Evolutionary conservation across 2,329 filamentous ascomycete genomes (phyloP), one percentile per base, ranked within the genome.

Genomic region (Ascochyta clinopodiicola): DNA sequence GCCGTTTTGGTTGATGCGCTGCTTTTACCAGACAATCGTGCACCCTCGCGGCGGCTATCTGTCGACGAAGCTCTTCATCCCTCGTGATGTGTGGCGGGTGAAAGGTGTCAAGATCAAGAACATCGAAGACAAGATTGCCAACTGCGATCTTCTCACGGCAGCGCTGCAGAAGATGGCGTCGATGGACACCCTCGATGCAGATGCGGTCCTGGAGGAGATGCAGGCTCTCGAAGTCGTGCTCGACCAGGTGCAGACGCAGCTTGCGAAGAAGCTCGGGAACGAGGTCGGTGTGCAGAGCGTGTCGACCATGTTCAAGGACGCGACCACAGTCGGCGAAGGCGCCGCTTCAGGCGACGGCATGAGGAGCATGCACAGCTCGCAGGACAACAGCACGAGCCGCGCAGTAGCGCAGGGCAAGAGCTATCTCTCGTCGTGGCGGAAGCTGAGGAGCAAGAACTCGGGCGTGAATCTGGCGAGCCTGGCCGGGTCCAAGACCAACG

Each of bases 1-100:
- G 19, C 96, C 95, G 2, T 99, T 97, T 75, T 99, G 95, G 95
- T 82, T 99, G 39, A 96, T 99, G 91, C 88, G 95, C 50, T 93
- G 90, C 59, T 82, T 99, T 24, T 96, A 95, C 71, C 92, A 97
- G 73, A 96, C 93, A 0, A 86, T 99, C 39, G 89, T 88, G 17
- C 94, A 99, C 69, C 92, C 94, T 2, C 87, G 92, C 22, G 95
- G 95, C 34, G 95, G 93, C 15, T 99, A 97, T 71, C 72, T 99
- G 19, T 96, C 93, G 48, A 94, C 88, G 21, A 93, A 92, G 67
- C 83, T 99, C 0, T 99, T 99, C 71, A 85, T 99, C 5, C 93
- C 95, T 6, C 86, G 91, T 46, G 93, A 98, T 70, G 91, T 95
- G 3, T 99, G 95, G 95, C 86, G 88, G 51, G 93, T 97, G 7